phyloP scores from a whole-genome alignment of 352 stramenopile genomes.

The Globisporangium acanthophoron region DNA sequence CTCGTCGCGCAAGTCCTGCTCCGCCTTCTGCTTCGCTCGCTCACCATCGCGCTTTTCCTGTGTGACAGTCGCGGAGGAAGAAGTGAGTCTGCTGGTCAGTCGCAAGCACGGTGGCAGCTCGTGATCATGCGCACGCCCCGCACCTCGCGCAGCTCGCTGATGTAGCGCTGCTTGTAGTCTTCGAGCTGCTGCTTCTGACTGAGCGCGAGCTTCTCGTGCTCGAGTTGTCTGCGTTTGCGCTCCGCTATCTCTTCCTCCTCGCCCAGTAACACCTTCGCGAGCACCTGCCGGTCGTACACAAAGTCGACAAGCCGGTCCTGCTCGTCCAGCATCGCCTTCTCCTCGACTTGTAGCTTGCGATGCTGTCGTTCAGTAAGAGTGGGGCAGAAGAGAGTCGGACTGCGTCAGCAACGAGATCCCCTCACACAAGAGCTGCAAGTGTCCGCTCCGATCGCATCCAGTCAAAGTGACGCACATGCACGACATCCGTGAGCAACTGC shows the following conservation, averaged over 20 bases:
- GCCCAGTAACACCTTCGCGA: constrained; percentile 40
- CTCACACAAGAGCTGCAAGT: no score
- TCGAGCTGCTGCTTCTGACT: constrained; percentile 78
- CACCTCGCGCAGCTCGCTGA: constrained; percentile 62
- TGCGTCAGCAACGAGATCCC: background rate
- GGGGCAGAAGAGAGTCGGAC: background rate
- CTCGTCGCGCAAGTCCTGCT: constrained; percentile 52
- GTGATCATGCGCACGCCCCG: background rate
- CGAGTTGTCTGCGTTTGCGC: constrained; percentile 34
- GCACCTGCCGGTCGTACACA: constrained; percentile 41
- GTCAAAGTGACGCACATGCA: constrained; percentile 37
- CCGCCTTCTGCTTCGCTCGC: constrained; percentile 49
- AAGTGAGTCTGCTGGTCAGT: no score
- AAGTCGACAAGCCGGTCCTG: constrained; percentile 41
- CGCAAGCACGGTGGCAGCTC: no score
- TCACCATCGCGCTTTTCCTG: constrained; percentile 72
- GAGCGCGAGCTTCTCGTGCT: constrained; percentile 43
- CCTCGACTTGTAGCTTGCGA: constrained; percentile 70
- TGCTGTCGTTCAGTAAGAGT: constrained; percentile 22
- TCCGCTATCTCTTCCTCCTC: constrained; percentile 46
- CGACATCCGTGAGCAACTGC: constrained; percentile 80
- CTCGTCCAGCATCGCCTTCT: constrained; percentile 59
- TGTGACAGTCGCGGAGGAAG: background rate
- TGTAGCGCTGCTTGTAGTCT: constrained; percentile 82
- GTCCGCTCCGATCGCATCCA: background rate